phyloP scores from a whole-genome alignment of 75 land plant species.

The Gnetum montanum region DNA sequence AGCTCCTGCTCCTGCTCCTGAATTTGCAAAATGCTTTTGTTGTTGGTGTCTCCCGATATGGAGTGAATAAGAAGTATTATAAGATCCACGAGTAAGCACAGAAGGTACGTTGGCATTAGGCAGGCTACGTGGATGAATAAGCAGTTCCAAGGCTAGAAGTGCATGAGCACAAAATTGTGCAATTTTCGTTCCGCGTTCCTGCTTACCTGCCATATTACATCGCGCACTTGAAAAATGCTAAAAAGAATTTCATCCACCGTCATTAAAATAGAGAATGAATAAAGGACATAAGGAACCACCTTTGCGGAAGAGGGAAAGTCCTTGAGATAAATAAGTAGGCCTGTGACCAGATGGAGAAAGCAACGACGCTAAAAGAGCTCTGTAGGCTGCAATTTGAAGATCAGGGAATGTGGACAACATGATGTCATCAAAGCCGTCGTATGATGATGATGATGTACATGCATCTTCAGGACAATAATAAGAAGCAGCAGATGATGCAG shows the following conservation, averaged over 20 bases:
- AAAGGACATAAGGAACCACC: constrained; percentile 33
- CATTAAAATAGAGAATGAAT: too few relatives aligned
- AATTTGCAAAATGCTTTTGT: constrained; percentile 9
- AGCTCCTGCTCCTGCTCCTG: constrained; percentile 4
- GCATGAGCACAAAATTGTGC: constrained; percentile 81
- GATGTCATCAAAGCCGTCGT: constrained; percentile 13
- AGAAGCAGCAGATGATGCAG: constrained; percentile 1
- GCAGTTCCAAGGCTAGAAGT: constrained; percentile 69
- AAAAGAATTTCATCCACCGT: background rate
- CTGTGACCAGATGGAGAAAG: constrained; percentile 59
- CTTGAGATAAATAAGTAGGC: constrained; percentile 67
- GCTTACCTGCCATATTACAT: constrained; percentile 38
- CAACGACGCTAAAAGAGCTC: constrained; percentile 71
- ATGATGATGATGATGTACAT: background rate
- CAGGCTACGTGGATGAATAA: constrained; percentile 78
- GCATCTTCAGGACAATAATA: constrained; percentile 22
- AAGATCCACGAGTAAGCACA: constrained; percentile 6
- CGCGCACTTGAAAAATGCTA: too few relatives aligned
- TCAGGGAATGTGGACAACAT: constrained; percentile 24
- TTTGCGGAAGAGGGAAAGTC: constrained; percentile 68
- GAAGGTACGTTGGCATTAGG: constrained; percentile 32
- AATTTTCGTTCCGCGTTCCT: constrained; percentile 55
- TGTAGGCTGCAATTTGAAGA: constrained; percentile 76
- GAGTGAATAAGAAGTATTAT: background rate
- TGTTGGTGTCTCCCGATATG: constrained; percentile 10